A percentile compares a stretch with the other conserved stretches of the same genome.
phyloP scores from a whole-genome alignment of 2,329 filamentous ascomycete genomes.

The Trichoderma sp. region DNA sequence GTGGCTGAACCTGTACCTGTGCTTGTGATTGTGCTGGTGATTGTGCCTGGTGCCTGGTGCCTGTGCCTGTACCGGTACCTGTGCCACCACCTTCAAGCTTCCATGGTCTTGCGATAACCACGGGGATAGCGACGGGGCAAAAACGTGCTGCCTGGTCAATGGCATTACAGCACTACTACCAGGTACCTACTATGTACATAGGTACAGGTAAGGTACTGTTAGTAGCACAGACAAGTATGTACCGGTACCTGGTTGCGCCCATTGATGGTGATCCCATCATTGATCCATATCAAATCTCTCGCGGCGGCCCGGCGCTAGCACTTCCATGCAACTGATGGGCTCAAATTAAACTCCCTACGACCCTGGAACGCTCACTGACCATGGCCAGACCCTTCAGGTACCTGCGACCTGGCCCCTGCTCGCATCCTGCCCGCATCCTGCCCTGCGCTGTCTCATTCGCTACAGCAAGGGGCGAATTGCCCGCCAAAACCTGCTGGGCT shows the following conservation, averaged over 20 bases:
- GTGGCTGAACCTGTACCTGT: neutral
- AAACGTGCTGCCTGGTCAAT: neutral
- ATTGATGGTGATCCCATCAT: neutral
- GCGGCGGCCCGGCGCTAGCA: conserved; percentile 17
- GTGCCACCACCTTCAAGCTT: neutral
- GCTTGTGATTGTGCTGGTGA: neutral
- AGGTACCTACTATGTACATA: neutral
- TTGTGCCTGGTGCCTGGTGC: neutral
- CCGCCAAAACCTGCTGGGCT: conserved; percentile 8
- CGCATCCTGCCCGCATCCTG: neutral
- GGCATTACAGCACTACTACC: neutral
- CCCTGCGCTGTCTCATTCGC: conserved; percentile 23
- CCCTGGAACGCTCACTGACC: conserved; percentile 7
- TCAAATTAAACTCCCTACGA: conserved; percentile 18
- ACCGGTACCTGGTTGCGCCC: neutral
- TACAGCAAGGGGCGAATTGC: conserved; percentile 16
- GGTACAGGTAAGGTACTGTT: too few relatives aligned
- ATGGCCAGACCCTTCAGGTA: neutral
- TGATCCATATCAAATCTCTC: neutral
- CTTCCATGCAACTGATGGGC: too few relatives aligned
- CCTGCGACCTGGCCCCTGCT: neutral
- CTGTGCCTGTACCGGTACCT: neutral
- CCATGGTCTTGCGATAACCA: neutral
- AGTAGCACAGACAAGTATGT: neutral
- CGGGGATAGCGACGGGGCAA: neutral